Base-by-base conservation (phyloP, 805 yeast genomes). In the Zygosaccharomyces bisporus region DNA sequence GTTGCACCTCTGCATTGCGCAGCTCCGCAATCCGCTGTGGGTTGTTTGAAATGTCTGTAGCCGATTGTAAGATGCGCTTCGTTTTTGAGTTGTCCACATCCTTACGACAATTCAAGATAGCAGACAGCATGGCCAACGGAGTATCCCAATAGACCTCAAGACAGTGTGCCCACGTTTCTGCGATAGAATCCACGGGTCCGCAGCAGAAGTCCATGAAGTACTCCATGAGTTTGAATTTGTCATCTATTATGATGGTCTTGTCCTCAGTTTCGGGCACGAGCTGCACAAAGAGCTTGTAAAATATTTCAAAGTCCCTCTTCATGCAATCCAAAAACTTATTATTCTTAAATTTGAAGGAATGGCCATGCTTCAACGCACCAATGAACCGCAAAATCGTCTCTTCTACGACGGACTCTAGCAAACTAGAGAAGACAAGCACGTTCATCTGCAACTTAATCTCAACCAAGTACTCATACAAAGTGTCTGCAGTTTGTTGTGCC, bases 81-180 rank as follows among this genome's bases (percentile, higher is more conserved):
- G 60, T 45, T 1, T 40, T 43, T 9, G 67, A 61, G 27, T 53
- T 56, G 36, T 66, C 71, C 34, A 67, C 57, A 41, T 68, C 72
- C 42, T 66, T 62, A 46, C 72, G 61, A 30, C 70, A 62, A 51
- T 71, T 69, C 42, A 89, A 71, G 33, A 88, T 74, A 10, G 81
- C 80, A 35, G 76, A 77, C 34, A 90, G 72, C 56, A 88, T 76
- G 40, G 77, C 82, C 6, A 82, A 66, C 0, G 95, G 89, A 46
- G 90, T 81, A 60, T 87, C 89, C 67, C 87, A 81, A 68, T 82
- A 88, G 32, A 75, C 75, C 9, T 70, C 69, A 41, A 88, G 68
- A 30, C 85, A 75, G 34, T 75, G 78, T 56, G 71, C 72, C 81
- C 89, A 85, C 44, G 76, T 71, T 20, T 60, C 70, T n/a, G 74